Evolutionary conservation across 2,329 filamentous ascomycete genomes (phyloP).

Genomic region (Pseudogymnoascus sp.): DNA sequence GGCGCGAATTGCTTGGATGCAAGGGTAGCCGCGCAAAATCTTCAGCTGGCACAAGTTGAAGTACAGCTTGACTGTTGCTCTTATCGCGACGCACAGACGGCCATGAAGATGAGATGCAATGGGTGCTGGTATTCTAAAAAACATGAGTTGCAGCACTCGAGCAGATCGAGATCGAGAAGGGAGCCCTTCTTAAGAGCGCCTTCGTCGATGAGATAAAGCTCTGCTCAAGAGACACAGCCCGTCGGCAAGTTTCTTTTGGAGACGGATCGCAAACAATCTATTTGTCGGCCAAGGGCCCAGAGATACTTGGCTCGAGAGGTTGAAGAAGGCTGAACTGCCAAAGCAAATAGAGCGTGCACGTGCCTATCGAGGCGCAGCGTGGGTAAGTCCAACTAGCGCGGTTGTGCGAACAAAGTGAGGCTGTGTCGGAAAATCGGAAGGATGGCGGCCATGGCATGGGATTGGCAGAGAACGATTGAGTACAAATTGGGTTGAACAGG

Average conservation of each 20-base stretch:
- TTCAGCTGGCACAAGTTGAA: background rate
- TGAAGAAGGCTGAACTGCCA: background rate
- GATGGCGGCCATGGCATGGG: background rate
- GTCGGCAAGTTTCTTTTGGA: background rate
- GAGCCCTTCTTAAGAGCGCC: background rate
- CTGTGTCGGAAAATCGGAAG: background rate
- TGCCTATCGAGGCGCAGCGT: background rate
- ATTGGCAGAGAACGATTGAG: background rate
- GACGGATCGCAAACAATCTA: background rate
- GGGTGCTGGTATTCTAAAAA: background rate
- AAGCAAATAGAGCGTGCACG: background rate
- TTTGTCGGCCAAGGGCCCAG: background rate
- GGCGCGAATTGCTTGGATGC: background rate
- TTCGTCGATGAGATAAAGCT: background rate
- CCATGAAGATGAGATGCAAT: background rate
- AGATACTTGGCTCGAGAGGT: background rate
- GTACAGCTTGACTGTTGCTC: background rate
- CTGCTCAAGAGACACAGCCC: background rate
- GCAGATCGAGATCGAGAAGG: background rate
- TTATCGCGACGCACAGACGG: conserved; percentile 3
- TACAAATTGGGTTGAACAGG: background rate
- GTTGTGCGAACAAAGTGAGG: background rate
- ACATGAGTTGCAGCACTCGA: background rate
- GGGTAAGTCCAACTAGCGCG: background rate
- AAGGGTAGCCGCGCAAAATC: background rate